Conservation (phyloP, 1,284 basidiomycete genomes). For the Irpex rosettiformis region DNA sequence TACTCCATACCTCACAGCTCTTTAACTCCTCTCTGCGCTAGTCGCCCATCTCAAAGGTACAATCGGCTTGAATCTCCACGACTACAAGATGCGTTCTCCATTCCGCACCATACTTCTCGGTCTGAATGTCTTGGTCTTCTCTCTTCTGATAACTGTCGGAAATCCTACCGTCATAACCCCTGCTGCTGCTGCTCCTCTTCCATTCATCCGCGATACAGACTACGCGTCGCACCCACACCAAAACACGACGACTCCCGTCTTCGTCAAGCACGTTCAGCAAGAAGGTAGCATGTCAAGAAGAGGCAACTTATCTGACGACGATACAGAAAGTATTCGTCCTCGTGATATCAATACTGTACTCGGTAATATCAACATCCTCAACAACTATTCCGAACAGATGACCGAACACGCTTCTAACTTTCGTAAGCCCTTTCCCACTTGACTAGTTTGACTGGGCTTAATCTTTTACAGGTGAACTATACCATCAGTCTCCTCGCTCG, state of each 20-base stretch:
- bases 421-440: conserved; percentile 19
- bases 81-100: conserved; percentile 34
- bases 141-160: conserved; percentile 29
- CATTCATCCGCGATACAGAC: conserved; percentile 23
- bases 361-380: conserved; percentile 24
- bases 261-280: not conserved
- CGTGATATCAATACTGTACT: conserved; percentile 19
- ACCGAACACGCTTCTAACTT: conserved; percentile 23
- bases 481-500: conserved; percentile 12
- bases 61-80: conserved; percentile 7
- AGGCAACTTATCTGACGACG: not conserved
- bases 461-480: conserved; percentile 10
- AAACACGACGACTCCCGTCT: conserved; percentile 9
- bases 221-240: conserved; percentile 11
- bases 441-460: not conserved
- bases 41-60: conserved; percentile 18
- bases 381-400: conserved; percentile 22
- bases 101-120: conserved; percentile 34
- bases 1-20: conserved; percentile 19
- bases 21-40: conserved; percentile 22
- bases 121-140: conserved; percentile 37
- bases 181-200: conserved; percentile 25
- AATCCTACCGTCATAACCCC: conserved; percentile 15
- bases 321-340: not conserved
- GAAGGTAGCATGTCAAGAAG: conserved; percentile 1